phyloP scores from a whole-genome alignment of 768 basidiomycete genomes.

The Pleurotus ostreatus region DNA sequence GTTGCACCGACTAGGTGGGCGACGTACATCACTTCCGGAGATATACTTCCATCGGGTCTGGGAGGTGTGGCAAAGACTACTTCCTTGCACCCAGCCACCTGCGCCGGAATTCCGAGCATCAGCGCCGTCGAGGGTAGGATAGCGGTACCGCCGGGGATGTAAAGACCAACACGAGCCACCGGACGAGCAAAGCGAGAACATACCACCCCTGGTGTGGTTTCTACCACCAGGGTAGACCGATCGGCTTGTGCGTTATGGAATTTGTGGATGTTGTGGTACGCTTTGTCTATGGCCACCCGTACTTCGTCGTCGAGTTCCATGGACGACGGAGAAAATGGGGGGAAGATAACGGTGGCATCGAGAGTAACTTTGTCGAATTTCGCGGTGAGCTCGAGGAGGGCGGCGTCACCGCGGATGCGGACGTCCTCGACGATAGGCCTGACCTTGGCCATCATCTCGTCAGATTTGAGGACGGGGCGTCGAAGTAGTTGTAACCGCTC shows the following conservation, averaged over 20 bases:
- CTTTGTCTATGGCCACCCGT: slow-evolving; percentile 78
- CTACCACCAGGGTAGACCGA: slow-evolving; percentile 63
- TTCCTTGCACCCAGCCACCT: slow-evolving; percentile 91
- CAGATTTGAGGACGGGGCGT: slow-evolving; percentile 84
- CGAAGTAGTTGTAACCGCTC: slow-evolving; percentile 71
- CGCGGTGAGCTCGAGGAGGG: slow-evolving; percentile 83
- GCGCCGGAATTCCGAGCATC: slow-evolving; percentile 97
- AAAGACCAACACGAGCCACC: slow-evolving; percentile 94
- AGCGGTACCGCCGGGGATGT: slow-evolving; percentile 97
- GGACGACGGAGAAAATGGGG: slow-evolving; percentile 70
- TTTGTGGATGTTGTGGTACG: slow-evolving; percentile 86
- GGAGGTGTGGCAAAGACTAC: slow-evolving; percentile 98
- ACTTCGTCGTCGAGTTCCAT: slow-evolving; percentile 63
- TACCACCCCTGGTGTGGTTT: slow-evolving; percentile 97
- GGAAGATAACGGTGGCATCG: slow-evolving; percentile 63
- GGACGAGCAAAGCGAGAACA: slow-evolving; percentile 94
- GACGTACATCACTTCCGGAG: slow-evolving; percentile 97
- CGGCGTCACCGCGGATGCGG: slow-evolving; percentile 77
- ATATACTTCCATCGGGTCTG: slow-evolving; percentile 85
- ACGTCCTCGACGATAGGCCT: slow-evolving; percentile 92
- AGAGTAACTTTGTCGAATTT: slow-evolving; percentile 88
- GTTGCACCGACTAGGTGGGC: slow-evolving; percentile 89
- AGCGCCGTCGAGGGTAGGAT: slow-evolving; percentile 94
- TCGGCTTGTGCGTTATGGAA: slow-evolving; percentile 92
- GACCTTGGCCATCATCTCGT: slow-evolving; percentile 90